Conservation (phyloP, 2,329 filamentous ascomycete species). For the Aspergillus latus region DNA sequence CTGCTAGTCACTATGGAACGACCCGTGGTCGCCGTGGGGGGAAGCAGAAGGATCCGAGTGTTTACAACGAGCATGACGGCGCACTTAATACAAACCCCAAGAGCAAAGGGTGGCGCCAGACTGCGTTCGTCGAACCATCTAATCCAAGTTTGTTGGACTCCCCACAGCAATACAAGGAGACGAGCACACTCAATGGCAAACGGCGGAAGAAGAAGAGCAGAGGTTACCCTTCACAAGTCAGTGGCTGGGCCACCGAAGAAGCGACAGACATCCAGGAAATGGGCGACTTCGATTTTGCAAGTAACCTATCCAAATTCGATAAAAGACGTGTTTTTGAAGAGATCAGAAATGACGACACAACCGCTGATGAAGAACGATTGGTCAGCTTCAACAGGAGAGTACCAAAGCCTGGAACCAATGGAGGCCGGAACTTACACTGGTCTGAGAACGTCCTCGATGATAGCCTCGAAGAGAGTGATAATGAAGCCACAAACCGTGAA, state of each 20-base stretch:
- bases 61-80: conserved; percentile 35
- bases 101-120: conserved; percentile 67
- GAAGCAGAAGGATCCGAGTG: conserved; percentile 43
- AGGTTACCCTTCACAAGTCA: conserved; percentile 58
- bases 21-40: conserved; percentile 49
- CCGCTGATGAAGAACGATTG: conserved; percentile 86
- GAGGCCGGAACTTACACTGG: conserved; percentile 87
- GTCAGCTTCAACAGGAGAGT: conserved; percentile 78
- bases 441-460: conserved; percentile 90
- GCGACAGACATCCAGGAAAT: conserved; percentile 91
- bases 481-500: conserved; percentile 58
- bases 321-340: conserved; percentile 89
- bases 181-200: conserved; percentile 31
- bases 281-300: conserved; percentile 91
- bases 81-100: conserved; percentile 42
- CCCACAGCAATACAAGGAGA: conserved; percentile 30
- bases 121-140: conserved; percentile 61
- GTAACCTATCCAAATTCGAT: conserved; percentile 89
- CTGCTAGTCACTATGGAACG: conserved; percentile 27
- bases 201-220: conserved; percentile 49
- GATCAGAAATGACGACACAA: conserved; percentile 81
- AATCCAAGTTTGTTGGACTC: conserved; percentile 42
- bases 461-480: conserved; percentile 68
- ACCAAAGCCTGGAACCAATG: conserved; percentile 65
- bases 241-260: conserved; percentile 94